Evolutionary conservation across 176 grass and related monocot genomes (phyloP).

Genomic region (Tillandsia leiboldiana): DNA sequence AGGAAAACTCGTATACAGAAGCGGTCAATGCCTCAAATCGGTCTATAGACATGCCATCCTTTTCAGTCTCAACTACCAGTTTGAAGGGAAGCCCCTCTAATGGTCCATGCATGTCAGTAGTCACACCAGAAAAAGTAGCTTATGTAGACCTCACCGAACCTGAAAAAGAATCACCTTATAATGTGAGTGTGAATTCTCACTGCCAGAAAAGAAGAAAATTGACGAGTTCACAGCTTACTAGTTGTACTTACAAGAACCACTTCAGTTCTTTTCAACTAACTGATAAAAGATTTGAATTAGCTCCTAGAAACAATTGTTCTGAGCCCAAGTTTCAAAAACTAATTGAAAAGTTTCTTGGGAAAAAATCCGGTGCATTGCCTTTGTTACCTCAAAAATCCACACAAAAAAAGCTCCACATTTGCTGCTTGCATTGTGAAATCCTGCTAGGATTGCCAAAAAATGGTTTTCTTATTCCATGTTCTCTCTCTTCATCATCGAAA

Average conservation of each 20-base stretch:
- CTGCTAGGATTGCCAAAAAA: conserved; percentile 49
- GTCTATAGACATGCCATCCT: conserved; percentile 11
- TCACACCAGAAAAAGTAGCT: conserved; percentile 46
- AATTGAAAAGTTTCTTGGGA: conserved; percentile 36
- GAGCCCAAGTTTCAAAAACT: conserved; percentile 4
- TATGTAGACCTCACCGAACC: conserved; percentile 20
- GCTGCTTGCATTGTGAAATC: conserved; percentile 53
- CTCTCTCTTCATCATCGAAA: conserved; percentile 41
- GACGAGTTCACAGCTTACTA: conserved; percentile 20
- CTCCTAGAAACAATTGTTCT: conserved; percentile 8
- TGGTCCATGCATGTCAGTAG: conserved; percentile 23
- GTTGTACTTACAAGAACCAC: conserved; percentile 25
- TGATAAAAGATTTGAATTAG: conserved; percentile 15
- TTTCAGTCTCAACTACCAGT: conserved; percentile 25
- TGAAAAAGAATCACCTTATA: conserved; percentile 47
- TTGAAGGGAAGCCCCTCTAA: conserved; percentile 38
- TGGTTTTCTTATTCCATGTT: conserved; percentile 41
- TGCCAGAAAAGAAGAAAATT: conserved; percentile 68
- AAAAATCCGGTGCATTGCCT: conserved; percentile 6
- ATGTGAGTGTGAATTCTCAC: conserved; percentile 52
- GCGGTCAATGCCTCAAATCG: conserved; percentile 16
- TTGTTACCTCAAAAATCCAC: conserved; percentile 13
- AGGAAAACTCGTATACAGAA: conserved; percentile 10
- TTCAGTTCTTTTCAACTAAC: conserved; percentile 26
- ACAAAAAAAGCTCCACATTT: conserved; percentile 35